Percentiles rank a stretch among this genome's conserved stretches.
phyloP scores from a whole-genome alignment of 257 asterid genomes.

The Nicotiana benthamiana region DNA sequence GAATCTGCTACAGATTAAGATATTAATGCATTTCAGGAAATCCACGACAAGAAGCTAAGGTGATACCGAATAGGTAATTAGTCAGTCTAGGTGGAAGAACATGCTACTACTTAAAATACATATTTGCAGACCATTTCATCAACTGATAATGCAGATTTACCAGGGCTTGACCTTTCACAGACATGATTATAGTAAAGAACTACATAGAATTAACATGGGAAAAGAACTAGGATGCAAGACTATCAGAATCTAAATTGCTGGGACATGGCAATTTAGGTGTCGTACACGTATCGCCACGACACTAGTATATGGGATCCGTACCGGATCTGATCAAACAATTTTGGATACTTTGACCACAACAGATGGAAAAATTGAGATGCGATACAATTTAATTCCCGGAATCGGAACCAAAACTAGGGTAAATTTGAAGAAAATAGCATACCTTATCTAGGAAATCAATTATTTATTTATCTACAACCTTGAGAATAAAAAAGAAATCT shows the following conservation, averaged over 20 bases:
- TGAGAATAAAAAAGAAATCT: too few species aligned
- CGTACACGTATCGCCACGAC: too few species aligned
- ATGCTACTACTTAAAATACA: background rate
- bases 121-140: background rate
- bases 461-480: too few species aligned
- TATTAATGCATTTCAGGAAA: background rate
- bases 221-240: background rate
- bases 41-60: background rate
- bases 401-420: too few species aligned
- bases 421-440: too few species aligned
- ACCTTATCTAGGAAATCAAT: too few species aligned
- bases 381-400: too few species aligned
- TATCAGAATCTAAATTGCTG: background rate
- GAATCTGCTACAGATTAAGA: background rate
- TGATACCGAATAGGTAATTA: background rate
- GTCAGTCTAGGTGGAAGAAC: conserved; percentile 1
- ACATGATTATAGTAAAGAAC: background rate
- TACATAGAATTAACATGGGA: background rate
- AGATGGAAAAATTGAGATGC: too few species aligned
- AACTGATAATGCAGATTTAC: background rate
- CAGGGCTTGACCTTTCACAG: background rate
- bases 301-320: too few species aligned
- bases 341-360: too few species aligned
- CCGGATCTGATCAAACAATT: too few species aligned
- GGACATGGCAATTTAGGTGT: too few species aligned